phyloP scores from a whole-genome alignment of 306 rosid genomes.

The Quercus cerris region DNA sequence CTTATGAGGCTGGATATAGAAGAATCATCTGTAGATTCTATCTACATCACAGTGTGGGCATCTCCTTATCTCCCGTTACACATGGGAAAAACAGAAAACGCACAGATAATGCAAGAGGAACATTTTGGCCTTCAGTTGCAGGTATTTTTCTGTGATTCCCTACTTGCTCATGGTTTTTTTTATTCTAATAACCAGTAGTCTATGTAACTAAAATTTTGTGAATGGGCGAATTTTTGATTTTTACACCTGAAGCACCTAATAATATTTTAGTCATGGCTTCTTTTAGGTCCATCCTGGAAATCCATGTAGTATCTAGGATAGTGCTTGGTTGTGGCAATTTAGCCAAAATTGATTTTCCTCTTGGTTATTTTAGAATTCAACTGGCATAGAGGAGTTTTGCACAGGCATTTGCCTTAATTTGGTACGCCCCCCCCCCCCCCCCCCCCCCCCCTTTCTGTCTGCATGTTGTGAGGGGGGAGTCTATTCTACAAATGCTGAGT shows the following conservation, averaged over 20 bases:
- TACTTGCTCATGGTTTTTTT: neutral
- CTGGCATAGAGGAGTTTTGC: neutral
- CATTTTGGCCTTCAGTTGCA: conserved; percentile 89
- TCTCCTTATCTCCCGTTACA: conserved; percentile 89
- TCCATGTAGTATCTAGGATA: neutral
- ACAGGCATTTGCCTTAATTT: neutral
- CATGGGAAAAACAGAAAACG: conserved; percentile 87
- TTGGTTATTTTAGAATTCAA: neutral
- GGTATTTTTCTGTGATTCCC: conserved; percentile 39
- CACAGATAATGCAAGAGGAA: conserved; percentile 53
- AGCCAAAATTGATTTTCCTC: neutral
- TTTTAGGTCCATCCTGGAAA: neutral
- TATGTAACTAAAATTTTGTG: neutral
- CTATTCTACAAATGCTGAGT: neutral
- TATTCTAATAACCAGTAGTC: neutral
- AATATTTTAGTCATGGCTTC: neutral
- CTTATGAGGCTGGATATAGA: conserved; percentile 89
- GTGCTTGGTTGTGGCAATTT: neutral
- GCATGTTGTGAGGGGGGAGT: neutral
- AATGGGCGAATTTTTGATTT: neutral
- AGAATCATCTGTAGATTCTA: conserved; percentile 60
- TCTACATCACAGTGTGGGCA: conserved; percentile 89
- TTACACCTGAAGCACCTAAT: neutral
- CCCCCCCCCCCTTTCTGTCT: too few species aligned
- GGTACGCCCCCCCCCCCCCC: too few species aligned